phyloP scores from a whole-genome alignment of 2,329 filamentous ascomycete species.

The Rutstroemia sp. region DNA sequence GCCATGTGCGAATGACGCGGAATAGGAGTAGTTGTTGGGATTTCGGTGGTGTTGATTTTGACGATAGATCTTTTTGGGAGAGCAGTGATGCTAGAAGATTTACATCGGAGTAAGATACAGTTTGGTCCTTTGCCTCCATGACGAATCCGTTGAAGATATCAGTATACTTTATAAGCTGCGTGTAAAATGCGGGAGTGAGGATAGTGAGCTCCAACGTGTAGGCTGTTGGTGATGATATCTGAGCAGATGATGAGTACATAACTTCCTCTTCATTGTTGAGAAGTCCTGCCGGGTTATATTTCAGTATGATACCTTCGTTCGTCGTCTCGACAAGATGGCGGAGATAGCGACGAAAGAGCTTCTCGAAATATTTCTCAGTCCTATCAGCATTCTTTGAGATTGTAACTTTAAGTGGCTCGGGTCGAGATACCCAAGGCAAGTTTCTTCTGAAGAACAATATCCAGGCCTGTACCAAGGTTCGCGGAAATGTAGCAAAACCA shows the following conservation, averaged over 20 bases:
- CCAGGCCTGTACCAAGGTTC: constrained; percentile 54
- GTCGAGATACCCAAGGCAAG: constrained; percentile 58
- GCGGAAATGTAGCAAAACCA: constrained; percentile 56
- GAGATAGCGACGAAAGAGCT: constrained; percentile 41
- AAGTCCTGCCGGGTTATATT: constrained; percentile 47
- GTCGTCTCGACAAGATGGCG: constrained; percentile 42
- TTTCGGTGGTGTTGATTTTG: not conserved
- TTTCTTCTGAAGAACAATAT: constrained; percentile 47
- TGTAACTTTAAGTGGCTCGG: constrained; percentile 51
- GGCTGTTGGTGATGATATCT: constrained; percentile 8
- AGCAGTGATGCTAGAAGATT: not conserved
- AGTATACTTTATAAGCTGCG: constrained; percentile 55
- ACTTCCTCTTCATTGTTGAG: constrained; percentile 31
- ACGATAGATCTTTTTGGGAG: not conserved
- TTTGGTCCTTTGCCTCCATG: not conserved
- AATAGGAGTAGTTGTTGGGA: not conserved
- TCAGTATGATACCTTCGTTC: constrained; percentile 38
- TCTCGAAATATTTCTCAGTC: constrained; percentile 41
- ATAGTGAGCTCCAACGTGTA: constrained; percentile 47
- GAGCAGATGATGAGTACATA: constrained; percentile 31
- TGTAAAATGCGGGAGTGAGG: constrained; percentile 60
- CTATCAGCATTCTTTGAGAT: constrained; percentile 45
- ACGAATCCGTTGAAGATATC: not conserved
- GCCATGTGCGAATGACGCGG: not conserved
- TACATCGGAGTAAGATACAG: not conserved